phyloP scores from a whole-genome alignment of 768 basidiomycete species.

The Podaxis sp. region DNA sequence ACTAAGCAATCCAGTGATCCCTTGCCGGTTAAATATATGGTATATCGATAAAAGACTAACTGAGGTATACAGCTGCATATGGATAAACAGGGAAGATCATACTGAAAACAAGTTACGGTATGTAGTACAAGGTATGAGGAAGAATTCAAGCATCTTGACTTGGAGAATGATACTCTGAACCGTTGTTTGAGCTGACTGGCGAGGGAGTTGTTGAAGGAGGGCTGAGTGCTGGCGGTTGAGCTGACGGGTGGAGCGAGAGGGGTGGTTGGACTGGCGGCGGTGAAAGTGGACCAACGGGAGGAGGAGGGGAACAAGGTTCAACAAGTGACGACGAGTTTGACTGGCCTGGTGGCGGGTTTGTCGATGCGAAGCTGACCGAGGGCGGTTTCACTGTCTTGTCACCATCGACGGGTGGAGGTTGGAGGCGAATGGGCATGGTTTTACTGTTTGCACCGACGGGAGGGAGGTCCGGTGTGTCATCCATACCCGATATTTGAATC shows the following conservation, averaged over 20 bases:
- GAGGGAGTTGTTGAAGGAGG: not conserved
- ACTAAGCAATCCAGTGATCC: not conserved
- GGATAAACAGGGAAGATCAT: not conserved
- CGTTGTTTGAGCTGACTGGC: slow-evolving; percentile 9
- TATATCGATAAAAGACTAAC: not conserved
- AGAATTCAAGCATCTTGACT: not conserved
- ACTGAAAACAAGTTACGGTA: not conserved
- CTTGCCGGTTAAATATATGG: not conserved
- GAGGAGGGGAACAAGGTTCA: not conserved
- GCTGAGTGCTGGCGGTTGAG: not conserved
- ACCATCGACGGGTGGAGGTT: not conserved
- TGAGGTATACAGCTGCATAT: not conserved
- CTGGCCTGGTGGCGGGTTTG: not conserved
- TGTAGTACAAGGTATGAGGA: not conserved
- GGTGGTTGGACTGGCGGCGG: slow-evolving; percentile 4
- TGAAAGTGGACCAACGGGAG: not conserved
- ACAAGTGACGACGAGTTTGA: not conserved
- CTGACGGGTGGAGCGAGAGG: not conserved
- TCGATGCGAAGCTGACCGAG: not conserved
- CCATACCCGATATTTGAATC: slow-evolving; percentile 18
- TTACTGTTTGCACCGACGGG: slow-evolving; percentile 8
- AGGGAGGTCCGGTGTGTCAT: slow-evolving; percentile 11
- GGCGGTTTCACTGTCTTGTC: not conserved
- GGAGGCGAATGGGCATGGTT: slow-evolving; percentile 1
- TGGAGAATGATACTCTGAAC: slow-evolving; percentile 12